A percentile compares a stretch with the other conserved stretches of the same genome.
phyloP scores from a whole-genome alignment of 2,329 filamentous ascomycete species.

The Fusarium equiseti region DNA sequence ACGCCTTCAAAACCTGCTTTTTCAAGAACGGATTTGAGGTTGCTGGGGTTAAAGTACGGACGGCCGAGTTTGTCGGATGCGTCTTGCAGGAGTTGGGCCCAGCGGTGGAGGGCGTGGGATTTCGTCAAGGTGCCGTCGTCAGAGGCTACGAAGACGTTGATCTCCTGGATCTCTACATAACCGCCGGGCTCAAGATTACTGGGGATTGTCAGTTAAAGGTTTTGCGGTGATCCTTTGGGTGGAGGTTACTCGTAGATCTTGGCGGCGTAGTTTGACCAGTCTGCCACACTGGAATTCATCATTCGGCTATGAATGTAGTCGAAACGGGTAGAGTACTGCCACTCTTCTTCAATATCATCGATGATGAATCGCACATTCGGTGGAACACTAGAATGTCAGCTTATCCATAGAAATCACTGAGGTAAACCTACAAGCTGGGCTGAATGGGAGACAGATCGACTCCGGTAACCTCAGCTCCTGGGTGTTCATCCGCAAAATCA shows the following conservation, averaged over 20 bases:
- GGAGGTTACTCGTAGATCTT: slow-evolving; percentile 6
- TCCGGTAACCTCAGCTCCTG: slow-evolving; percentile 5
- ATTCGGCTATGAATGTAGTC: slow-evolving; percentile 11
- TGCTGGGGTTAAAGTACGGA: slow-evolving; percentile 1
- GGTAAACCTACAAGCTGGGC: background rate
- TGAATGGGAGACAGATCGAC: slow-evolving; percentile 17
- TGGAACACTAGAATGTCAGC: background rate
- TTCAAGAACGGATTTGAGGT: background rate
- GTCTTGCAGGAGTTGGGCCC: slow-evolving; percentile 5
- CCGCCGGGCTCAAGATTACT: slow-evolving; percentile 19
- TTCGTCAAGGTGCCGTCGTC: slow-evolving; percentile 1
- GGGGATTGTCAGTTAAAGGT: rapidly evolving
- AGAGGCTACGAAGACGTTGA: background rate
- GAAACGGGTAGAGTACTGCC: background rate
- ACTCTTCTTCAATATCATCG: background rate
- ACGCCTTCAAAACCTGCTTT: slow-evolving; percentile 22
- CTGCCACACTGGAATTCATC: background rate
- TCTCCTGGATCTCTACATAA: slow-evolving; percentile 22
- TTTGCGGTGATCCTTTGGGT: background rate
- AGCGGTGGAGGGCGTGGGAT: slow-evolving; percentile 2
- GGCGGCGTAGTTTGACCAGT: slow-evolving; percentile 8
- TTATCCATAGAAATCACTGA: rapidly evolving
- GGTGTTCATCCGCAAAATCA: slow-evolving; percentile 30
- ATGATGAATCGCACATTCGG: background rate
- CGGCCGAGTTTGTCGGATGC: slow-evolving; percentile 19